phyloP scores from a whole-genome alignment of 1,284 basidiomycete genomes.

The Melanopsichium pennsylvanicum region DNA sequence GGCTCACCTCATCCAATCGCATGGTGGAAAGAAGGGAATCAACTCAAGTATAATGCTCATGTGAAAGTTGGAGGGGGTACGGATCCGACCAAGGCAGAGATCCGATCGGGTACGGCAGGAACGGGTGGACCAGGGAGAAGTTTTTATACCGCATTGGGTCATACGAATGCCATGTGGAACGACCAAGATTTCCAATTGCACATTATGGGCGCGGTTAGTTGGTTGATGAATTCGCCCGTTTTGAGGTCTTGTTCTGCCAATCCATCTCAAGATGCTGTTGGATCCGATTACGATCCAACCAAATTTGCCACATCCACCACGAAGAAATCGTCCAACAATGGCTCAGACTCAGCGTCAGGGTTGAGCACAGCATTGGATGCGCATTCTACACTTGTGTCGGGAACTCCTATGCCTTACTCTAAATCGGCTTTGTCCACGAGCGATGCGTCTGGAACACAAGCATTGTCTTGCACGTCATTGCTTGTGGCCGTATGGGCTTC shows the following conservation, averaged over 20 bases:
- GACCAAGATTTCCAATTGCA: conserved; percentile 46
- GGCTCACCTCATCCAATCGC: conserved; percentile 55
- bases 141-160: conserved; percentile 55
- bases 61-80: conserved; percentile 47
- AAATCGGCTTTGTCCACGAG: conserved; percentile 22
- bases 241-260: conserved; percentile 27
- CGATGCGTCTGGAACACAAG: not conserved
- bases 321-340: not conserved
- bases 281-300: conserved; percentile 17
- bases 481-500: not conserved
- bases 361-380: conserved; percentile 1
- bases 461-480: not conserved
- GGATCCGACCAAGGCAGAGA: conserved; percentile 41
- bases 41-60: conserved; percentile 39
- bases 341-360: too few species aligned
- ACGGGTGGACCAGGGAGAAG: conserved; percentile 46
- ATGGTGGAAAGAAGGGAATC: conserved; percentile 56
- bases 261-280: conserved; percentile 14
- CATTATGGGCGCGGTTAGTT: conserved; percentile 48
- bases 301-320: not conserved
- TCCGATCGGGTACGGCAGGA: conserved; percentile 35
- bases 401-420: conserved; percentile 32
- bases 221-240: conserved; percentile 49
- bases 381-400: conserved; percentile 18
- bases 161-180: conserved; percentile 48